These are phyloP conservation scores for Penicillium chermesinum DNA, from an alignment of 495 filamentous ascomycete species.

Conservation along the genomic window DNA sequence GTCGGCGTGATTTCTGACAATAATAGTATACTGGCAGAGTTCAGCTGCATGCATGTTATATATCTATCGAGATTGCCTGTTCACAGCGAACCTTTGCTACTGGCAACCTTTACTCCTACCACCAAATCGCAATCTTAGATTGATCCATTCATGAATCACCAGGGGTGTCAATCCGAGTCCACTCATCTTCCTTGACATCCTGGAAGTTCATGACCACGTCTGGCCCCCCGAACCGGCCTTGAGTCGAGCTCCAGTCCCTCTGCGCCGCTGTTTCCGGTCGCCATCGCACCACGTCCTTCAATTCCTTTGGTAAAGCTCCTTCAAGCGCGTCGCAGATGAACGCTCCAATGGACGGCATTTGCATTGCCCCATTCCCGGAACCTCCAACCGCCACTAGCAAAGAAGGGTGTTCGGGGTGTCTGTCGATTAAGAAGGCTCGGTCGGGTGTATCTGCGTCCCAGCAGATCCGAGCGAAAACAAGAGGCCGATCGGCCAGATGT, in stretches of 20 bases:
- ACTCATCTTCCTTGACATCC: constrained; percentile 32
- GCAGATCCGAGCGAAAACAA: constrained; percentile 48
- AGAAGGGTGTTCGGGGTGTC: constrained; percentile 33
- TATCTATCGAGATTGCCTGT: too few relatives aligned
- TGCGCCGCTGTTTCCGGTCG: constrained; percentile 42
- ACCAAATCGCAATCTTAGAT: too few relatives aligned
- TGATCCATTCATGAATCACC: too few relatives aligned
- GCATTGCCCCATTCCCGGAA: constrained; percentile 48
- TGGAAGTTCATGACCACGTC: constrained; percentile 45
- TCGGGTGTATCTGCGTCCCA: constrained; percentile 53
- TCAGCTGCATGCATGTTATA: too few relatives aligned
- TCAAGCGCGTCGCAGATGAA: constrained; percentile 45
- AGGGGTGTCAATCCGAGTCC: constrained; percentile 31
- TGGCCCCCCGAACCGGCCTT: constrained; percentile 43
- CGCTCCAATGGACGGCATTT: constrained; percentile 45
- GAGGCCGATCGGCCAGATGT: constrained; percentile 41
- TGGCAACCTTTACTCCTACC: too few relatives aligned
- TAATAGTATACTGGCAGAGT: too few relatives aligned
- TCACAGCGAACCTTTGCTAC: too few relatives aligned
- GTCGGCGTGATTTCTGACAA: too few relatives aligned
- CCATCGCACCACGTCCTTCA: constrained; percentile 45
- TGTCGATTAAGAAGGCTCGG: constrained; percentile 45
- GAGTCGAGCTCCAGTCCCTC: constrained; percentile 46
- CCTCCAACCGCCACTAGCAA: constrained; percentile 47
- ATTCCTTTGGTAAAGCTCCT: constrained; percentile 30